Conservation (phyloP, 495 filamentous ascomycete species). For the Penicillium riverlandense region DNA sequence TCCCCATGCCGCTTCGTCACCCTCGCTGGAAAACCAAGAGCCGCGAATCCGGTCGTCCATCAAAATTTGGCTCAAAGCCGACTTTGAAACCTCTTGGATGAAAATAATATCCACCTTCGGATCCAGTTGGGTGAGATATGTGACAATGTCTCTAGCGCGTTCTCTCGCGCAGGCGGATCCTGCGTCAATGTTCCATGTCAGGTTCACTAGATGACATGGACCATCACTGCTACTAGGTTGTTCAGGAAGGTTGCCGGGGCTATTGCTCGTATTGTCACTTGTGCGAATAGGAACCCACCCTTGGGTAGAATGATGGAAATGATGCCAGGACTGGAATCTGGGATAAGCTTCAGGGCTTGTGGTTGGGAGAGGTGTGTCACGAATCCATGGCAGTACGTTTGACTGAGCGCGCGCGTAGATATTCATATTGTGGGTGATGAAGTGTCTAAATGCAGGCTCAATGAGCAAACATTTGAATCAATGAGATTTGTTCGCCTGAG, state of each 20-base stretch:
- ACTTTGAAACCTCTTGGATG: constrained; percentile 15
- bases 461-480: no score
- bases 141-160: constrained; percentile 7
- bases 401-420: neutral
- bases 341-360: neutral
- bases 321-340: constrained; percentile 7
- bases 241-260: no score
- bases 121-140: neutral
- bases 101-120: constrained; percentile 8
- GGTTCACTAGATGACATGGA: constrained; percentile 1
- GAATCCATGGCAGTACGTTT: neutral
- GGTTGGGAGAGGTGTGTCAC: neutral
- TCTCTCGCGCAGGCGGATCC: neutral
- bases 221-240: neutral
- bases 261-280: neutral
- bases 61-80: constrained; percentile 7
- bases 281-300: constrained; percentile 1
- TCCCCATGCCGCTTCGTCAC: constrained; percentile 3
- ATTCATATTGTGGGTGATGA: neutral
- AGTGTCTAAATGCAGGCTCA: no score
- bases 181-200: constrained; percentile 16
- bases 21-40: constrained; percentile 13
- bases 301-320: constrained; percentile 1
- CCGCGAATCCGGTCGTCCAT: constrained; percentile 3
- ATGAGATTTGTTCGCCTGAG: no score